Conservation (phyloP, 2,329 filamentous ascomycete genomes). For the Cladosporium colombiae region DNA sequence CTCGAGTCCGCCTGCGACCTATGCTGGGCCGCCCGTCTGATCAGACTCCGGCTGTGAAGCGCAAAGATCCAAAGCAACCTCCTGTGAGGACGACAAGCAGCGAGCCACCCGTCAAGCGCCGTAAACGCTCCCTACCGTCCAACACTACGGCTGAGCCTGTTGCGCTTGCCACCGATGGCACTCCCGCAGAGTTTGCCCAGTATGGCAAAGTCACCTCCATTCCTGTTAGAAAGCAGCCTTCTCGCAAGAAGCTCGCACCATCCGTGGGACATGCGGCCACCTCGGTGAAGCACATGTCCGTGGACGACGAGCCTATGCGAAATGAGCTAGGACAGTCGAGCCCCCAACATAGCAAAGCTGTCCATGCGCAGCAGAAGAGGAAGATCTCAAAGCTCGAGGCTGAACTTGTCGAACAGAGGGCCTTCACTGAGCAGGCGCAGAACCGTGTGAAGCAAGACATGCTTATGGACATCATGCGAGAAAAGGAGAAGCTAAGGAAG, state of each 20-base stretch:
- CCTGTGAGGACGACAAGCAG: background rate
- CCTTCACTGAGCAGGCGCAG: conserved; percentile 1
- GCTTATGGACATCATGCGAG: conserved; percentile 21
- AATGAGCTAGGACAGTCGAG: background rate
- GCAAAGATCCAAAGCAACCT: background rate
- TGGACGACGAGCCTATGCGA: background rate
- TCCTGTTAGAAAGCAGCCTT: background rate
- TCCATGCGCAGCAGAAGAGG: background rate
- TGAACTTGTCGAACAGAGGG: conserved; percentile 2
- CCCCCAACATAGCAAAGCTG: background rate
- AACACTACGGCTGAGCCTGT: background rate
- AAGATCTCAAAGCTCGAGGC: conserved; percentile 4
- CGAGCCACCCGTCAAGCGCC: background rate
- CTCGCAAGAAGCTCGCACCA: background rate
- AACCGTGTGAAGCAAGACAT: conserved; percentile 21
- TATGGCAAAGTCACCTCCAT: background rate
- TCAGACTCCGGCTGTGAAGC: background rate
- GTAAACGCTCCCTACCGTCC: background rate
- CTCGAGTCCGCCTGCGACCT: background rate
- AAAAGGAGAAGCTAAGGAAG: conserved; percentile 2
- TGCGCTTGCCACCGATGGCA: background rate
- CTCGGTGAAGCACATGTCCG: background rate
- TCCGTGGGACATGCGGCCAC: background rate
- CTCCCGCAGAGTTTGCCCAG: background rate
- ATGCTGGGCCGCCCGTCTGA: background rate